Evolutionary conservation across 1,139 yeast species (phyloP).

Genomic region (Sugiyamaella xylanicola): DNA sequence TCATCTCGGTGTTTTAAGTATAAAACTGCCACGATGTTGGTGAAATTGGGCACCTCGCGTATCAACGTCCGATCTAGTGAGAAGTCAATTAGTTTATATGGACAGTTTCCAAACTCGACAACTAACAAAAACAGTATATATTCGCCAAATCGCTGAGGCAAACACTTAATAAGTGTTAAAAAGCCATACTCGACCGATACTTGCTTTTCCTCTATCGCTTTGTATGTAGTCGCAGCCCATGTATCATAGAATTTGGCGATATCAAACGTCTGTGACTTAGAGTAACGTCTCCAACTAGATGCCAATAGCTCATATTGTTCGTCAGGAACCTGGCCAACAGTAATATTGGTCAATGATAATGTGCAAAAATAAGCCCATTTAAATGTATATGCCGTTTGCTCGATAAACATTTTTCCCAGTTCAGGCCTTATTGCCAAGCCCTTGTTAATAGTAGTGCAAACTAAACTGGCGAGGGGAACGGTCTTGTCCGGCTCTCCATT

Average conservation of each 20-base stretch:
- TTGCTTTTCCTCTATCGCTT: constrained; percentile 9
- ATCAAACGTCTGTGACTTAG: constrained; percentile 3
- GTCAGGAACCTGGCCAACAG: neutral
- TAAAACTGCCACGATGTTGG: neutral
- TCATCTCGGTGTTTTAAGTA: neutral
- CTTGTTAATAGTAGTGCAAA: neutral
- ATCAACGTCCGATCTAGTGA: neutral
- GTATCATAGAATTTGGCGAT: constrained; percentile 1
- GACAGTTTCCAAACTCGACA: neutral
- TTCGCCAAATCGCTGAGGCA: constrained; percentile 12
- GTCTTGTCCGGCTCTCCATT: no score
- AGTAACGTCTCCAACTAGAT: constrained; percentile 7
- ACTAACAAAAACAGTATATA: neutral
- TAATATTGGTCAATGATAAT: neutral
- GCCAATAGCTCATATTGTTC: constrained; percentile 12
- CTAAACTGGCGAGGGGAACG: neutral
- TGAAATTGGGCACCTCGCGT: neutral
- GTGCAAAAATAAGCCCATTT: neutral
- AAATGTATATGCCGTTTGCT: neutral
- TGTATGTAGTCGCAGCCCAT: constrained; percentile 2
- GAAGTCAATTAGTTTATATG: neutral
- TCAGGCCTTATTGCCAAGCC: neutral
- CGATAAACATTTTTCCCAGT: neutral
- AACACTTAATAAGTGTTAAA: constrained; percentile 7
- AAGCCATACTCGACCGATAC: constrained; percentile 10